Base-by-base conservation (phyloP, 2,329 filamentous ascomycete genomes). In the Nemania serpens region DNA sequence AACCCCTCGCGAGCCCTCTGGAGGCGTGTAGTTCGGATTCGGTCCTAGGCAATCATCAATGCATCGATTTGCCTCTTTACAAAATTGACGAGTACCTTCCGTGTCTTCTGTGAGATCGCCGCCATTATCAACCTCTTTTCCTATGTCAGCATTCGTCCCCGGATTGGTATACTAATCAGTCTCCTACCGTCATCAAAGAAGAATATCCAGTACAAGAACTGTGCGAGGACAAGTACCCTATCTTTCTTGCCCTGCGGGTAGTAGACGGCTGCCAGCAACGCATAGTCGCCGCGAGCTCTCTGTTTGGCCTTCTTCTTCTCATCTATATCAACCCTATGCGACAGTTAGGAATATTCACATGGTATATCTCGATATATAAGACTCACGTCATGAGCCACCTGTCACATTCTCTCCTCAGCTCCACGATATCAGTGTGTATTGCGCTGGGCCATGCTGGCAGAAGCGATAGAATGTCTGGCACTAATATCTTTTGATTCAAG, bases 161-260 rank as follows among this genome's bases (percentile, higher is more conserved):
- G 6, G 6, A 9, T 18, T 20, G 13, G 15, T 11, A 18, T 20
- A 25, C 13, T 29, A n/a, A n/a, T 17, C 4, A 20, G 17, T 13
- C 33, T 12, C 55, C 46, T 61, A 72, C 70, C 71, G 17, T 73
- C 70, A 41, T 73, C 70, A 48, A 63, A 72, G 42, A 71, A 69
- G 60, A 73, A 73, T 58, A 71, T 68, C 71, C 70, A 73, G 51
- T 71, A 73, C 12, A 72, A 59, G 37, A 71, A 73, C 22, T 73
- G 58, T 10, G 65, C 18, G n/a, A 73, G 58, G 2, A 54, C 52
- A 18, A 73, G 59, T 62, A 71, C 64, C 56, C 69, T 71, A 6
- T 73, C 67, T 46, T 66, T 70, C 55, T 65, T 68, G 48, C 70
- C 72, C 53, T 70, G 52, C 9, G 71, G 69, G 20, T 72, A 73